phyloP scores from a whole-genome alignment of 768 basidiomycete species.

The Daedalea quercina region DNA sequence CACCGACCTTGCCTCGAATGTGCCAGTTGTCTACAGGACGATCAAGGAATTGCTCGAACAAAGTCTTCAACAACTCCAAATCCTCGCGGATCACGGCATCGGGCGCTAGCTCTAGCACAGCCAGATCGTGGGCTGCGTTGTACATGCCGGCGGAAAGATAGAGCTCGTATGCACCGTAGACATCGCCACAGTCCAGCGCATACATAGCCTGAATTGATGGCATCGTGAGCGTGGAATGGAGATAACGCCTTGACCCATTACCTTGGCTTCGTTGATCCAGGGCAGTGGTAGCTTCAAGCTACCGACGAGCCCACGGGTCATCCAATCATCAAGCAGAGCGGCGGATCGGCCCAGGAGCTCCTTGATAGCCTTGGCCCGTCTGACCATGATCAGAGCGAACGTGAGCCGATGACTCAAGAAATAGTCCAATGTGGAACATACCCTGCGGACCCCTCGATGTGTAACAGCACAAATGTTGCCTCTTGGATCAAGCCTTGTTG shows the following conservation, averaged over 20 bases:
- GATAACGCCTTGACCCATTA: conserved; percentile 22
- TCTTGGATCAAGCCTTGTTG: conserved; percentile 74
- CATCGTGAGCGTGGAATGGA: not conserved
- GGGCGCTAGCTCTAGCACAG: conserved; percentile 80
- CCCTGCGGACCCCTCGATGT: conserved; percentile 78
- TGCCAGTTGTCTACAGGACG: conserved; percentile 70
- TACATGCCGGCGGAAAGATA: conserved; percentile 66
- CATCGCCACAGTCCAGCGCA: conserved; percentile 51
- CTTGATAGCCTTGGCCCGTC: conserved; percentile 77
- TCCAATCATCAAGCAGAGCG: conserved; percentile 63
- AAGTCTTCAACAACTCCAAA: conserved; percentile 50
- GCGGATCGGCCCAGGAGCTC: conserved; percentile 72
- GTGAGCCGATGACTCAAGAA: not conserved
- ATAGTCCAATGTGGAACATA: conserved; percentile 28
- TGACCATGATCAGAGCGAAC: conserved; percentile 25
- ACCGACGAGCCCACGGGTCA: conserved; percentile 60
- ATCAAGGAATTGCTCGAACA: conserved; percentile 63
- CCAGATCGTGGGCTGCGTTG: conserved; percentile 74
- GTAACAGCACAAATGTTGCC: conserved; percentile 83
- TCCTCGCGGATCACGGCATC: conserved; percentile 69
- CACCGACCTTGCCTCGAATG: conserved; percentile 69
- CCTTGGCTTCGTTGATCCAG: conserved; percentile 93
- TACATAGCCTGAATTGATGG: conserved; percentile 48
- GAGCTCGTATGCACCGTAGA: conserved; percentile 71
- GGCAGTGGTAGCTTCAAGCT: conserved; percentile 73